Base-by-base conservation (phyloP, 345 rosid genomes). In the Rubroshorea leprosula region DNA sequence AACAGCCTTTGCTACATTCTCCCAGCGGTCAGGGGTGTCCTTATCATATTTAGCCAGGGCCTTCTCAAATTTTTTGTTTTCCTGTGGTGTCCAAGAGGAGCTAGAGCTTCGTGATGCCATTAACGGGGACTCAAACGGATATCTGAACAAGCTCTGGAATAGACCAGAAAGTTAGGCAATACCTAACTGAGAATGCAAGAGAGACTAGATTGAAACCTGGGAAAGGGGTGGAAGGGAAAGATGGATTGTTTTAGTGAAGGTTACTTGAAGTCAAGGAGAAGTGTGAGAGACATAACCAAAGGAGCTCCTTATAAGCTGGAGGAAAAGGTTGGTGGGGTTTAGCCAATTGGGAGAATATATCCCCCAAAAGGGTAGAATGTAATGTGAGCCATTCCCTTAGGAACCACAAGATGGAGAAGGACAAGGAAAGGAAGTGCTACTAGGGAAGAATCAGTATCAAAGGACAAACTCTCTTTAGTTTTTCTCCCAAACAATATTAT, bases 11-110 rank as follows among this genome's bases (percentile, higher is more conserved):
- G 94, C 96, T 16, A 91, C 73, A 65, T 91, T 87, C 51, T 79
- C 86, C 98, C 98, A 91, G 38, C 98, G 85, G 51, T 85, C 96
- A 5, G 98, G 88, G 9, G 96, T 83, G 71, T 91, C 98, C 71
- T 74, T 75, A 54, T 91, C 96, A 21, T 73, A 80, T n/a, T 50
- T 52, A 48, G 94, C 97, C 54, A 87, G 69, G 13, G 94, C 97
- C 76, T 55, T 78, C 72, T 90, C 97, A 60, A 90, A 90, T 19
- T 58, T 51, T 51, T 90, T 90, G 83, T 87, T 83, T 31, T 87
- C 91, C 70, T 74, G 80, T 0, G 80, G 60, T 39, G 96, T 87
- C 98, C 91, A 80, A 21, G 84, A 55, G 22, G 94, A 68, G 55
- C 53, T 64, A 19, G 77, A 74, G 63, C 57, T 52, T 20, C 72